A percentile compares a stretch with the other conserved stretches of the same genome.
phyloP scores from a whole-genome alignment of 1,139 yeast genomes.

The Diutina siamensis region DNA sequence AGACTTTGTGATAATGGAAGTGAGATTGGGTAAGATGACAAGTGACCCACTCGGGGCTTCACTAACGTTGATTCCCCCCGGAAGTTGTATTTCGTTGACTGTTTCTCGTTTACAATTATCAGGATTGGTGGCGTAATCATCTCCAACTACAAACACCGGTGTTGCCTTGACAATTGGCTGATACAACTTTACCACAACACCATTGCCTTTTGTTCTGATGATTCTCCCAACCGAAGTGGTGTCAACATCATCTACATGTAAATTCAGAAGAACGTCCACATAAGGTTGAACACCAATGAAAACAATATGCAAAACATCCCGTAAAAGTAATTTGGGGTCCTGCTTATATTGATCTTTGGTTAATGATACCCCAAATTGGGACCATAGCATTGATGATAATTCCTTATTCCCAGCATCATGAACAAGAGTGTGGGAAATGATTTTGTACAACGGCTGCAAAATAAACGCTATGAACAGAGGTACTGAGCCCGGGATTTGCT shows the following conservation, averaged over 20 bases:
- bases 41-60: conserved; percentile 53
- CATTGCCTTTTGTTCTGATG: not conserved
- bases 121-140: not conserved
- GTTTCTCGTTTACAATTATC: conserved; percentile 15
- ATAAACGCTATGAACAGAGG: conserved; percentile 14
- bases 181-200: not conserved
- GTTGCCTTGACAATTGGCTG: not conserved
- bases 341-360: conserved; percentile 26
- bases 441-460: conserved; percentile 71
- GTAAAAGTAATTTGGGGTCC: conserved; percentile 50
- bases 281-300: conserved; percentile 26
- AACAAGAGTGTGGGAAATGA: conserved; percentile 52
- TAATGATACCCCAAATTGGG: conserved; percentile 34
- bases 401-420: conserved; percentile 33
- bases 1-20: conserved; percentile 40
- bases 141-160: not conserved
- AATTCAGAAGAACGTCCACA: not conserved
- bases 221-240: not conserved
- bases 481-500: conserved; percentile 6
- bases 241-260: not conserved
- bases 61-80: conserved; percentile 50
- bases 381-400: conserved; percentile 27
- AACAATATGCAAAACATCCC: conserved; percentile 39
- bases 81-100: conserved; percentile 40
- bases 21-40: conserved; percentile 57